A percentile compares a stretch with the other conserved stretches of the same genome.
Evolutionary conservation across 805 yeast species (phyloP).

Genomic region (Yarrowia osloensis): DNA sequence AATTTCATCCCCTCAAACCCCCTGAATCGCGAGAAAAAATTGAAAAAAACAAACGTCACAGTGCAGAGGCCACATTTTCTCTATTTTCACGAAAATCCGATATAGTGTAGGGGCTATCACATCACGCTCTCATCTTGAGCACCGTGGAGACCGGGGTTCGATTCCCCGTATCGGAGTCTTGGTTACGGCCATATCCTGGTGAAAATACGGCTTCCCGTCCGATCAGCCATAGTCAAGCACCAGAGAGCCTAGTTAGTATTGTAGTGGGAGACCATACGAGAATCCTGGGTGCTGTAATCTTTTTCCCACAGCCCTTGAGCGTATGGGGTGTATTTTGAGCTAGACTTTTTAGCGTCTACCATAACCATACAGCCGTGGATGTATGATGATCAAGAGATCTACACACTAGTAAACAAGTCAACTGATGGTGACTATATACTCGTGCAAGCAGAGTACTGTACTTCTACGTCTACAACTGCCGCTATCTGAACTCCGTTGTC

Average conservation of each 20-base stretch:
- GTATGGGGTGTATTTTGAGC: not conserved
- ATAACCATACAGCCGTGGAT: too few relatives aligned
- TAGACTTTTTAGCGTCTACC: too few relatives aligned
- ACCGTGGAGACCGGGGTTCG: slow-evolving; percentile 32
- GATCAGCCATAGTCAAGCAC: slow-evolving; percentile 27
- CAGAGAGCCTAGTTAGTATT: slow-evolving; percentile 27
- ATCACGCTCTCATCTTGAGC: slow-evolving; percentile 29
- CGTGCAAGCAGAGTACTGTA: too few relatives aligned
- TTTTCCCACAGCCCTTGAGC: not conserved
- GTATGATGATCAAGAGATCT: too few relatives aligned
- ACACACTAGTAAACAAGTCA: too few relatives aligned
- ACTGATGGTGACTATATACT: too few relatives aligned
- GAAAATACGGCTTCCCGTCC: slow-evolving; percentile 28
- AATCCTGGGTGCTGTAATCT: slow-evolving; percentile 27
- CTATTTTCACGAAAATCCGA: not conserved
- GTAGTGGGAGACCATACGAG: slow-evolving; percentile 28
- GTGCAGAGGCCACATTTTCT: not conserved
- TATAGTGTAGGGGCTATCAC: slow-evolving; percentile 30
- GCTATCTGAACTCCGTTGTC: too few relatives aligned
- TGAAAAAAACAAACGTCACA: not conserved
- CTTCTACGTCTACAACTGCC: too few relatives aligned
- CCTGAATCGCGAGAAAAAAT: too few relatives aligned
- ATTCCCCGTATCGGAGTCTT: slow-evolving; percentile 30
- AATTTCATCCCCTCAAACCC: too few relatives aligned
- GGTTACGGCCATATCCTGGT: slow-evolving; percentile 24